Base-by-base conservation (phyloP, 208 protist genomes). In the Acanthamoeba castellanii region DNA sequence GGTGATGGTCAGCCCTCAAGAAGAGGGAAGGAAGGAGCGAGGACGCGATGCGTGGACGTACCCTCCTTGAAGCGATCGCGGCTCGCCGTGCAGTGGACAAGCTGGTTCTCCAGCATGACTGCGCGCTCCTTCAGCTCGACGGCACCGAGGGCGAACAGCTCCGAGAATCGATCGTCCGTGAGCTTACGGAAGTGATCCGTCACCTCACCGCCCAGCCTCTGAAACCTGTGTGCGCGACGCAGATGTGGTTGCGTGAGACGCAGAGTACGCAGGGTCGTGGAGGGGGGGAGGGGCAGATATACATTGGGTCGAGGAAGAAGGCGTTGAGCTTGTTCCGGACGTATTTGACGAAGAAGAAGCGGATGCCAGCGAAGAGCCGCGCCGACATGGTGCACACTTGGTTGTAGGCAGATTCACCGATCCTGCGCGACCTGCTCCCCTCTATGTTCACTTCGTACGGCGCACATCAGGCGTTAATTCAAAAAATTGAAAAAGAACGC, bases 251-350 rank as follows among this genome's bases (percentile, higher is more conserved):
- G 22, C 13, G 91, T 61, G 22, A 85, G 37, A 2, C 70, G 34
- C 16, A 16, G 8, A 70, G 13, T 42, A 66, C 32, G 47, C 85
- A 42, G 64, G 14, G 42, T 20, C 3, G 64, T 50, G 57, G 94
- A 1, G 27, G 37, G 50, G 32, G 94, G 47, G 47, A 3, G 50
- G 50, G 25, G 59, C 18, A 22, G 27, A 59, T 3, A 25, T 94
- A 96, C 18, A 97, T 96, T 74, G 96, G 96, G 30, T 95, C 85
- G 16, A 97, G 95, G 89, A 97, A 97, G 95, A 97, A 97, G 30
- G 96, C 95, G 78, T 97, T 96, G 20, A 97, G 93, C 68, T 97
- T 97, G 68, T 95, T 96, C 78, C 96, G 68, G n/a, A 97, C 92
- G 13, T 95, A 95, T 37, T 97, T 97, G 34, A 96, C 93, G 74